phyloP scores from a whole-genome alignment of 1,139 yeast species.

The Geotrichum histeridarum region DNA sequence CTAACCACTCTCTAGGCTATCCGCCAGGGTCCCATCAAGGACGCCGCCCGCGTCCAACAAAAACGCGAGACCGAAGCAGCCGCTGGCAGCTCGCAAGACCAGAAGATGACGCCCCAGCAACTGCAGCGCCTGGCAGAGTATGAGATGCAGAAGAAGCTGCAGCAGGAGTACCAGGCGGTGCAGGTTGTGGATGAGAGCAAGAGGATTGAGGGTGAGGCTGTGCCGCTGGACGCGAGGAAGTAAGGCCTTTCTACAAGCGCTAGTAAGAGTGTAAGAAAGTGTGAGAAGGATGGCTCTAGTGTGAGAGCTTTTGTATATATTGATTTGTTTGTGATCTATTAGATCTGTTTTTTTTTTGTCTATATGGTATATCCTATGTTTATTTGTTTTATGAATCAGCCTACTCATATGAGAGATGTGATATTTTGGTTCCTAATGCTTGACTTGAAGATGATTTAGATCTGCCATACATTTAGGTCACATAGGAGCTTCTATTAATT shows the following conservation, averaged over 20 bases:
- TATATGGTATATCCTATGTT: not conserved
- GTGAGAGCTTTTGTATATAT: not conserved
- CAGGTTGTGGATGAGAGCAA: conserved; percentile 51
- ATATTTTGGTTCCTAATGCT: too few species aligned
- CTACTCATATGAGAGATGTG: too few species aligned
- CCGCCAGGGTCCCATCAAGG: conserved; percentile 76
- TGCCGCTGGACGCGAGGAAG: conserved; percentile 5
- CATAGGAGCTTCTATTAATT: too few species aligned
- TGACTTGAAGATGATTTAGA: not conserved
- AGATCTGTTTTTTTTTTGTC: not conserved
- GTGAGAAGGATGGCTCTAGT: not conserved
- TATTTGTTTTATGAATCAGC: too few species aligned
- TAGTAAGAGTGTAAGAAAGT: not conserved
- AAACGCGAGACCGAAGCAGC: conserved; percentile 41
- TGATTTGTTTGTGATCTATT: not conserved
- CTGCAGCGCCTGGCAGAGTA: conserved; percentile 66
- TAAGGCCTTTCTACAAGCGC: not conserved
- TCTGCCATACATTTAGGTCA: too few species aligned
- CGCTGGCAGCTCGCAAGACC: conserved; percentile 33
- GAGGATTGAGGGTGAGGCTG: conserved; percentile 14
- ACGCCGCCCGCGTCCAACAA: conserved; percentile 56
- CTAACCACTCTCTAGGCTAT: conserved; percentile 40
- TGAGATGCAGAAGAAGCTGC: conserved; percentile 63
- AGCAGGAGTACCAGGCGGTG: conserved; percentile 54
- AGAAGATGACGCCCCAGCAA: conserved; percentile 39